Conservation (phyloP, 306 rosid genomes). For the Cucurbita argyrosperma region DNA sequence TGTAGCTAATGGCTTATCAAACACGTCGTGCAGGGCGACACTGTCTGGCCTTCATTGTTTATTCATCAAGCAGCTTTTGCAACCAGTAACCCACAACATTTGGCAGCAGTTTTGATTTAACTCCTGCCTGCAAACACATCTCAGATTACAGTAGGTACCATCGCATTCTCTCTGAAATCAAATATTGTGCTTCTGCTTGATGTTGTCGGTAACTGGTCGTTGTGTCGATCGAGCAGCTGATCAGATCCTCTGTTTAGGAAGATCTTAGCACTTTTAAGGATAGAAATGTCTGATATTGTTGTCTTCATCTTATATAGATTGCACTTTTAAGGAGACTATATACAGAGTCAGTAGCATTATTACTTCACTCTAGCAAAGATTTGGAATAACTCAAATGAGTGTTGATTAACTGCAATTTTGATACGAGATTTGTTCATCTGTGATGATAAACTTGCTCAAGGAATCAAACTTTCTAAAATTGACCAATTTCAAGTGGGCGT, state of each 20-base stretch:
- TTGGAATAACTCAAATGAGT: background rate
- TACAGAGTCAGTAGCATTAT: background rate
- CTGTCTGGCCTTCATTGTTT: slow-evolving; percentile 66
- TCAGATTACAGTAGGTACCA: slow-evolving; percentile 57
- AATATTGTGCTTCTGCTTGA: slow-evolving; percentile 22
- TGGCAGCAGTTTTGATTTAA: slow-evolving; percentile 73
- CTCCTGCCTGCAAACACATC: slow-evolving; percentile 56
- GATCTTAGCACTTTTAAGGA: background rate
- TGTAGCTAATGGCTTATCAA: background rate
- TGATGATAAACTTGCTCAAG: background rate
- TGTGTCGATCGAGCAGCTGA: too few relatives aligned
- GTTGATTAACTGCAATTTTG: background rate
- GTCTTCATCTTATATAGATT: background rate
- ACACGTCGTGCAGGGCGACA: slow-evolving; percentile 45
- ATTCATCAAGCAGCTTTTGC: slow-evolving; percentile 61
- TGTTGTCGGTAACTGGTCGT: too few relatives aligned
- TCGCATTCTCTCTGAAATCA: slow-evolving; percentile 62
- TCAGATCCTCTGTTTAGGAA: background rate
- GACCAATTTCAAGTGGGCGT: background rate
- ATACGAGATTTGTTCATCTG: background rate
- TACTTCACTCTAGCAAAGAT: background rate
- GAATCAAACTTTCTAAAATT: background rate
- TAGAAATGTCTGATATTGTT: background rate
- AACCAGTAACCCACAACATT: slow-evolving; percentile 52
- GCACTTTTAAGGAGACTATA: too few relatives aligned